These are phyloP conservation scores for Paracamarosporium sp. DNA, from an alignment of 2,329 filamentous ascomycete species.

Conservation along the genomic window DNA sequence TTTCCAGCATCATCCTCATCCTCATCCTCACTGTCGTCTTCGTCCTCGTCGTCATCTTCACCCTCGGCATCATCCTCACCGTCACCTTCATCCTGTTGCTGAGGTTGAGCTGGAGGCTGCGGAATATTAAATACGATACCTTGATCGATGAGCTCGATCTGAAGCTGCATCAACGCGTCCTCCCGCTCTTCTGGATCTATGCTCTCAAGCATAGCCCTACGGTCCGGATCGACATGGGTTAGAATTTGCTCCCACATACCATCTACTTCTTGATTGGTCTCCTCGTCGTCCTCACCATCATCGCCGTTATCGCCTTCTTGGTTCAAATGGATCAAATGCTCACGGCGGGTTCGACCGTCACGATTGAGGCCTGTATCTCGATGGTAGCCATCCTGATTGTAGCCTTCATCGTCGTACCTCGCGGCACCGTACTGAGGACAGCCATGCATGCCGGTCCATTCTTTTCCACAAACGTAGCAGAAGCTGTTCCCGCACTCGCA, in stretches of 20 bases:
- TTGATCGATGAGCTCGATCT: slow-evolving; percentile 25
- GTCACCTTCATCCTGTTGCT: slow-evolving; percentile 19
- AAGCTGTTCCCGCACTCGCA: slow-evolving; percentile 38
- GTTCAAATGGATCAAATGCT: too few species aligned
- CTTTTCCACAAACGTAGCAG: slow-evolving; percentile 42
- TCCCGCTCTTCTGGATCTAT: slow-evolving; percentile 16
- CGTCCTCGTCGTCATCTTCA: background rate
- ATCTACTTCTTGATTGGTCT: slow-evolving; percentile 14
- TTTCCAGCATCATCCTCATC: background rate
- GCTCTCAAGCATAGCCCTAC: slow-evolving; percentile 13
- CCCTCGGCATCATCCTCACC: background rate
- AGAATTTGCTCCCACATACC: slow-evolving; percentile 7
- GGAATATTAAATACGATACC: slow-evolving; percentile 18
- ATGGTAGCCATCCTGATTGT: slow-evolving; percentile 41
- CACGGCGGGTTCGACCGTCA: slow-evolving; percentile 24
- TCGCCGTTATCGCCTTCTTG: slow-evolving; percentile 16
- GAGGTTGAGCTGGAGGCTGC: slow-evolving; percentile 25
- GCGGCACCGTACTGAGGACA: slow-evolving; percentile 41
- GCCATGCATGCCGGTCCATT: slow-evolving; percentile 35
- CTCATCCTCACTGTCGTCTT: background rate
- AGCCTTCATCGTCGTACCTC: slow-evolving; percentile 37
- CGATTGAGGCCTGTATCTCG: slow-evolving; percentile 33
- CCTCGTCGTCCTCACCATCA: slow-evolving; percentile 14
- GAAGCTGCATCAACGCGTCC: slow-evolving; percentile 22
- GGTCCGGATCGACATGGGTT: slow-evolving; percentile 20